Evolutionary conservation across 176 grass and related monocot species (phyloP), one percentile per base, ranked within the genome.

Genomic region (Zoysia pacifica): DNA sequence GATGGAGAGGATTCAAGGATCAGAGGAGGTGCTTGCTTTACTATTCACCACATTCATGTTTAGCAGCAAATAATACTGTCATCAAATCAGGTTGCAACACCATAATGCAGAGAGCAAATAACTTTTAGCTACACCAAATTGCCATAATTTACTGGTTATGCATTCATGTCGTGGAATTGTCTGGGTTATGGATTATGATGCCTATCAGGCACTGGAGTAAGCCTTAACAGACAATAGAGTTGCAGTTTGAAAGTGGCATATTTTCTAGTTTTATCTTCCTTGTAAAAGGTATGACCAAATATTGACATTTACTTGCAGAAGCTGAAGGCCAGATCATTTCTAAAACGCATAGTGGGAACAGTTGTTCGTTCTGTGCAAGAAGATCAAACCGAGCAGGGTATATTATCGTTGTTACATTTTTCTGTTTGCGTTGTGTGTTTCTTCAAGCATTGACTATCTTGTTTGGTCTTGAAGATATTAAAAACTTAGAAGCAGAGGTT

Each of bases 311-410:
- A 78, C 66, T 43, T 86, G 88, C 84, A 99, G 92, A 99, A 99
- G 69, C 82, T 93, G 68, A 95, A 99, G 82, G 90, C 92, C 13
- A 93, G 92, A 72, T 99, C 96, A 40, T 95, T 95, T 84, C 76
- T 99, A 37, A 99, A 91, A 79, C 88, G 90, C 43, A 99, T 95
- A 50, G 90, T 99, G 78, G 96, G 96, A 76, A 95, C 96, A 67
- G 96, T 99, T 67, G 90, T 99, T 71, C 82, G 96, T 39, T 99
- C 96, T 38, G 92, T 99, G 47, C 92, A 95, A 59, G 96, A 99
- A 86, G 92, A 99, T 89, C 96, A 99, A 86, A 93, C 88, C 36
- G 96, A 99, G 73, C 96, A 99, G 82, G 92, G 96, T 99, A 87
- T 87, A 35, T 37, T 45, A 74, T 79, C 47, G 68, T 55, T 84